Evolutionary conservation across 805 yeast genomes (phyloP), one percentile per base, ranked within the genome.

Genomic region (Clavispora asparagi): DNA sequence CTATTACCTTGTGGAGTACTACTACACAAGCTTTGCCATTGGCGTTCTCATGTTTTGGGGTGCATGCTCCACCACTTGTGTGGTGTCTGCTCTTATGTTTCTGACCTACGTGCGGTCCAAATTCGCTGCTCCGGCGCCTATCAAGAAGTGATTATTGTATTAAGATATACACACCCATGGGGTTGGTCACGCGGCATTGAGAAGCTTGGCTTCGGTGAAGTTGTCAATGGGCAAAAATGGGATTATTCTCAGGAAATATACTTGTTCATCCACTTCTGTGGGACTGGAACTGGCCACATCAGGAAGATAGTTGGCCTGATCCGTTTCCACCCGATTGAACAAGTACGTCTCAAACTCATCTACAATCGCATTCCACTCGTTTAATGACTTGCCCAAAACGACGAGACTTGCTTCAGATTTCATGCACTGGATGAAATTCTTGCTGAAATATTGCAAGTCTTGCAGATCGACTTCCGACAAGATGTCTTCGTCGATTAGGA

Each of bases 281-380:
- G 43, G 14, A 9, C 38, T 25, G 13, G 17, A 4, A 13, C 37
- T 17, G 27, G 40, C 49, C 8, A 19, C 36, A 6, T 42, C 43
- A 7, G 53, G 54, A 25, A 50, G 29, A 29, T 33, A 41, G 39
- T 48, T 45, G 26, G 50, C 48, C 42, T 48, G 56, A 45, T 53
- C 56, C 2, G 54, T 47, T 42, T 55, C 58, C 27, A 55, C 63
- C 41, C 64, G 59, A 7, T 54, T 55, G 43, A 56, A 57, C 48
- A 74, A 58, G 48, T 68, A 77, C 6, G 49, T 44, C 51, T 74
- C 78, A 56, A 76, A 76, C 53, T 77, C 82, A 12, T 68, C 67
- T 19, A 78, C 74, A 37, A 68, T 60, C 4, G 47, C 29, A 46
- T 74, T 73, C 75, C 82, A 77, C 53, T 80, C 86, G 53, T 73